A percentile compares a stretch with the other conserved stretches of the same genome.
Conservation (phyloP, 805 yeast species). For the Nakazawaea holstii region DNA sequence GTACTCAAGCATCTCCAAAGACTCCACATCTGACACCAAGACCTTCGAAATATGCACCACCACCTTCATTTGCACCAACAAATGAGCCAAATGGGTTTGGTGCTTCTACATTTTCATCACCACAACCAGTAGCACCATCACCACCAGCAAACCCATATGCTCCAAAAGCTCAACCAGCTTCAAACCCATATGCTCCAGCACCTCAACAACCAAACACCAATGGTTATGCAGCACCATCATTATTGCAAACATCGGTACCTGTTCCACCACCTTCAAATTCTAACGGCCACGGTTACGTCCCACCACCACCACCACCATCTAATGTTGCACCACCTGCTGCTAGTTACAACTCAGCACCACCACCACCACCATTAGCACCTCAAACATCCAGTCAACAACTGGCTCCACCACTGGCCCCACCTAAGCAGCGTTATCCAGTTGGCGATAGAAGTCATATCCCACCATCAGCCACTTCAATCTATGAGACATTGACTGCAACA, state of each 20-base stretch:
- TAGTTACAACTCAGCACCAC: slow-evolving; percentile 6
- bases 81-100: not conserved
- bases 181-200: slow-evolving; percentile 32
- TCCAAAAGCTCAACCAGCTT: slow-evolving; percentile 23
- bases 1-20: slow-evolving; percentile 1
- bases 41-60: slow-evolving; percentile 23
- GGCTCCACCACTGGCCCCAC: slow-evolving; percentile 14
- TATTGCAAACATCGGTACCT: slow-evolving; percentile 9
- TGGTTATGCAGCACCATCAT: slow-evolving; percentile 10
- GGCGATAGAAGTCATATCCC: slow-evolving; percentile 72
- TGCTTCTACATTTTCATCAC: not conserved
- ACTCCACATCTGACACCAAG: slow-evolving; percentile 14
- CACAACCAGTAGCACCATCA: slow-evolving; percentile 1
- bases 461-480: slow-evolving; percentile 51
- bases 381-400: slow-evolving; percentile 6
- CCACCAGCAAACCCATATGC: slow-evolving; percentile 28
- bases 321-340: slow-evolving; percentile 11
- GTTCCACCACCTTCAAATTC: slow-evolving; percentile 19
- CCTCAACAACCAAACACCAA: slow-evolving; percentile 12
- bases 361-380: slow-evolving; percentile 11
- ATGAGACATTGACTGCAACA: slow-evolving; percentile 46
- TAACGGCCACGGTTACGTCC: not conserved
- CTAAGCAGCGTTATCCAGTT: slow-evolving; percentile 33
- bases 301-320: slow-evolving; percentile 1
- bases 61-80: slow-evolving; percentile 14